phyloP scores from a whole-genome alignment of 495 filamentous ascomycete species.

The Gamarada debralockiae region DNA sequence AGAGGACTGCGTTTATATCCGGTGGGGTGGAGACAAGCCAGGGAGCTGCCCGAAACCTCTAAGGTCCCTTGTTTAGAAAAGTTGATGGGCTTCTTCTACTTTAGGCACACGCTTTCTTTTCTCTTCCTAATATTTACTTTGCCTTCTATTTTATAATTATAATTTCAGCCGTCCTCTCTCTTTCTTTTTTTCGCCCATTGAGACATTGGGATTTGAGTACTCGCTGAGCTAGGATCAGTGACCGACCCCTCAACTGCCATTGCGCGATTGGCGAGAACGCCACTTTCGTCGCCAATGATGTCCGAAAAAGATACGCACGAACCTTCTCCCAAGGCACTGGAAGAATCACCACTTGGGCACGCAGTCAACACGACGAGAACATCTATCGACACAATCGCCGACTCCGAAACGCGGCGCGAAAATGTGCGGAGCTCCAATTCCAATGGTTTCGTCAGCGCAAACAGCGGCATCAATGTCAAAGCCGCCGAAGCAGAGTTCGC shows the following conservation, averaged over 20 bases:
- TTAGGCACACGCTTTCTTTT: too few species aligned
- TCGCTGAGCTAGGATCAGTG: too few species aligned
- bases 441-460: conserved; percentile 42
- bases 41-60: too few species aligned
- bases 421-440: conserved; percentile 33
- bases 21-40: too few species aligned
- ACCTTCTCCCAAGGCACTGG: conserved; percentile 4
- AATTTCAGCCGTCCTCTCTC: too few species aligned
- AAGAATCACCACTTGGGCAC: conserved; percentile 11
- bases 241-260: not conserved
- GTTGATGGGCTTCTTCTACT: too few species aligned
- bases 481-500: conserved; percentile 75
- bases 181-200: too few species aligned
- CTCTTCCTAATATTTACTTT: too few species aligned
- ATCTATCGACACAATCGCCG: conserved; percentile 10
- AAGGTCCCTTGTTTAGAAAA: too few species aligned
- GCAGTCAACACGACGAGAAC: conserved; percentile 1
- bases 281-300: conserved; percentile 10
- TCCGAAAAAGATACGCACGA: conserved; percentile 7
- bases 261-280: conserved; percentile 13
- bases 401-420: conserved; percentile 15
- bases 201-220: too few species aligned
- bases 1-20: too few species aligned
- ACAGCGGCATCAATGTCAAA: conserved; percentile 60
- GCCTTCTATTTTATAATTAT: too few species aligned